Evolutionary conservation across 1,139 yeast species (phyloP).

Genomic region (Saccharomyces uvarum): DNA sequence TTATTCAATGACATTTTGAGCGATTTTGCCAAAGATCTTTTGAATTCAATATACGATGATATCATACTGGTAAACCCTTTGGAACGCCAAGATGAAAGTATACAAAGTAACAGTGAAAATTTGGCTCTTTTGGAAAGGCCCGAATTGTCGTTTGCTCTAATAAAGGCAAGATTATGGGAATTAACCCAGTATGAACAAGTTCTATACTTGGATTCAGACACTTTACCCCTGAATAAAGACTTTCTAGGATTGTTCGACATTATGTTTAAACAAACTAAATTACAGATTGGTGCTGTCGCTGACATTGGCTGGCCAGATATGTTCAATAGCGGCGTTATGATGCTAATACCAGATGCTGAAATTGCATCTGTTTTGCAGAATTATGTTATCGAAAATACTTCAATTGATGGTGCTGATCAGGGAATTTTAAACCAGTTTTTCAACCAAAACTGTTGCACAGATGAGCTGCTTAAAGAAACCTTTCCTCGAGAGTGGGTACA

Average conservation of each 20-base stretch:
- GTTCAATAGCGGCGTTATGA: constrained; percentile 83
- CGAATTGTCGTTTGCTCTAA: constrained; percentile 62
- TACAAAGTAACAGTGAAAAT: constrained; percentile 32
- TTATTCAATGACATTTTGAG: constrained; percentile 16
- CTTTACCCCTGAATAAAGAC: constrained; percentile 46
- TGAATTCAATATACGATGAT: constrained; percentile 24
- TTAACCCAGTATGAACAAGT: constrained; percentile 52
- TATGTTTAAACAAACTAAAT: constrained; percentile 16
- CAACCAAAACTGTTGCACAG: constrained; percentile 28
- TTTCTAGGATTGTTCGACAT: constrained; percentile 20
- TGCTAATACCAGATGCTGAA: constrained; percentile 48
- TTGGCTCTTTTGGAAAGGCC: constrained; percentile 54
- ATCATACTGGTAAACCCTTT: constrained; percentile 31
- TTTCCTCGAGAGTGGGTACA: constrained; percentile 46
- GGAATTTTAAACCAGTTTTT: constrained; percentile 82
- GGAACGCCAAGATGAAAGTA: constrained; percentile 12
- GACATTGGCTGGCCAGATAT: constrained; percentile 95
- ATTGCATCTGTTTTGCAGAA: constrained; percentile 41
- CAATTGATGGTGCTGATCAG: constrained; percentile 95
- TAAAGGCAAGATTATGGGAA: constrained; percentile 71
- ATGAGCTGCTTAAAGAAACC: background rate
- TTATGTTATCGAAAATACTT: constrained; percentile 35
- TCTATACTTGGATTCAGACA: constrained; percentile 77
- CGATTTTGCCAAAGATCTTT: constrained; percentile 13
- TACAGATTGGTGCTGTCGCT: constrained; percentile 67